Percentiles rank a stretch among this genome's conserved stretches.
phyloP scores from a whole-genome alignment of 257 asterid genomes.

The Solanum habrochaites region DNA sequence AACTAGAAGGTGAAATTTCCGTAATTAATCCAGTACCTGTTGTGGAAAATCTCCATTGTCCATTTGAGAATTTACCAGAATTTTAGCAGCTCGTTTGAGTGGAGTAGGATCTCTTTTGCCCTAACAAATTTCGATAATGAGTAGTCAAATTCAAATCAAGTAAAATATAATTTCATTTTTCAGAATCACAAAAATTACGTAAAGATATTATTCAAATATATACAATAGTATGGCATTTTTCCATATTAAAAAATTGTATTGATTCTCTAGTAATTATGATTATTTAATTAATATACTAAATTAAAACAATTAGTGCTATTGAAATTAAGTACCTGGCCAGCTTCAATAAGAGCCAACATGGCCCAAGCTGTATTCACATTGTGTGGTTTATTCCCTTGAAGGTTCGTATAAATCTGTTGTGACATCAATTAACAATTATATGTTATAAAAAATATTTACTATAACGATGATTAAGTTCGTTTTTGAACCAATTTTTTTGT shows the following conservation, averaged over 20 bases:
- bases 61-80: constrained; percentile 56
- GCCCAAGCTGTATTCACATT: constrained; percentile 70
- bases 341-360: constrained; percentile 54
- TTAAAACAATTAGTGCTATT: not conserved
- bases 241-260: not conserved
- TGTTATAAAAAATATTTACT: not conserved
- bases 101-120: constrained; percentile 44
- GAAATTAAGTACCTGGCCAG: constrained; percentile 44
- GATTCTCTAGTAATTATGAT: not conserved
- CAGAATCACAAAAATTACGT: not conserved
- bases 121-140: constrained; percentile 4
- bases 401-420: constrained; percentile 41
- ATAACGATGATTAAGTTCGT: not conserved
- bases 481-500: not conserved
- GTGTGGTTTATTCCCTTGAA: constrained; percentile 35
- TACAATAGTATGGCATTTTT: not conserved
- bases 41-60: constrained; percentile 71
- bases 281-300: not conserved
- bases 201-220: not conserved
- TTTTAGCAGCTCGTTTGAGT: constrained; percentile 52
- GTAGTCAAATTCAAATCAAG: not conserved
- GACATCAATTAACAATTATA: not conserved
- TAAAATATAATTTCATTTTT: not conserved
- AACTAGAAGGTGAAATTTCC: no score
- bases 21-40: constrained; percentile 27